phyloP scores from a whole-genome alignment of 2,329 filamentous ascomycete genomes.

The Colletotrichum sp. region DNA sequence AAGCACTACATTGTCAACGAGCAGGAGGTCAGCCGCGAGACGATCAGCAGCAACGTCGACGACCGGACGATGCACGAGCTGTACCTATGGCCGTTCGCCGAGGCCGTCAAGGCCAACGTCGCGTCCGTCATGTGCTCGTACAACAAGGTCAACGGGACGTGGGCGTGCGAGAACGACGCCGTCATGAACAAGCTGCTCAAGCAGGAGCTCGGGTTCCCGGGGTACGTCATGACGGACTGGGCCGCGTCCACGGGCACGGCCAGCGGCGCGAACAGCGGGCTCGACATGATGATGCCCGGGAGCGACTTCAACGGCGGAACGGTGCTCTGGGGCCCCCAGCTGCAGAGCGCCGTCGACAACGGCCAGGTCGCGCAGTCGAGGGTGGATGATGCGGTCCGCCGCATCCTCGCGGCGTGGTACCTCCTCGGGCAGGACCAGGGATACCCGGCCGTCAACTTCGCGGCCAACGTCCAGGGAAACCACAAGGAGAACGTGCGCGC shows the following conservation, averaged over 20 bases:
- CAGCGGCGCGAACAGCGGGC: slow-evolving; percentile 67
- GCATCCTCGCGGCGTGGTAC: slow-evolving; percentile 70
- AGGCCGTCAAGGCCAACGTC: slow-evolving; percentile 70
- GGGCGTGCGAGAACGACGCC: slow-evolving; percentile 69
- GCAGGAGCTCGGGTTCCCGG: slow-evolving; percentile 77
- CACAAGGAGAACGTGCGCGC: slow-evolving; percentile 68
- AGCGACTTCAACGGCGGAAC: slow-evolving; percentile 54
- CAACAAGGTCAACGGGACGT: slow-evolving; percentile 73
- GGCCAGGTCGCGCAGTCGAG: slow-evolving; percentile 63
- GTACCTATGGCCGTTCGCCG: slow-evolving; percentile 72
- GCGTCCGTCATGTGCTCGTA: slow-evolving; percentile 76
- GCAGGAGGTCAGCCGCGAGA: slow-evolving; percentile 65
- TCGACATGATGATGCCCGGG: slow-evolving; percentile 87
- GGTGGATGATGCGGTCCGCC: slow-evolving; percentile 70
- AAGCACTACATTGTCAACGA: slow-evolving; percentile 73
- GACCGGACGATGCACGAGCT: slow-evolving; percentile 73
- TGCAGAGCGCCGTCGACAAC: slow-evolving; percentile 59
- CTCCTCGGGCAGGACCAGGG: slow-evolving; percentile 55
- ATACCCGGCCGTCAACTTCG: slow-evolving; percentile 59
- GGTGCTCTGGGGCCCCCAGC: slow-evolving; percentile 60
- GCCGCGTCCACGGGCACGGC: slow-evolving; percentile 76
- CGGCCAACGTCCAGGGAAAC: slow-evolving; percentile 60
- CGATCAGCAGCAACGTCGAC: slow-evolving; percentile 61
- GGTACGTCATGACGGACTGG: slow-evolving; percentile 69
- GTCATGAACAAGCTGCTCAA: slow-evolving; percentile 69